A percentile compares a stretch with the other conserved stretches of the same genome.
phyloP scores from a whole-genome alignment of 192 early-diverging fungal species.

The Backusella psychrophila region DNA sequence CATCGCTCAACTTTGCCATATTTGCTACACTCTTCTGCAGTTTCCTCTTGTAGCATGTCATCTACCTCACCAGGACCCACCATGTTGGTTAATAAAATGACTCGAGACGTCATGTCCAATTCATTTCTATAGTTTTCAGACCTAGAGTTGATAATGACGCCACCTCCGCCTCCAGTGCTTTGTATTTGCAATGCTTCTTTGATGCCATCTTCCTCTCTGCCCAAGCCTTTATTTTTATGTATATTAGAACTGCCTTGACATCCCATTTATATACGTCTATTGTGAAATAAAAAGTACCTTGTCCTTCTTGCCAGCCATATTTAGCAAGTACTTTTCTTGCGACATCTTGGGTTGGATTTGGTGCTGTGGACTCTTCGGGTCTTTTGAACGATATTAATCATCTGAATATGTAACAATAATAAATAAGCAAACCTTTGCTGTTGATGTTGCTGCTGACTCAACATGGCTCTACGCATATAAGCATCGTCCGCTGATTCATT shows the following conservation, averaged over 20 bases:
- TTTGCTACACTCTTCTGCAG: slow-evolving; percentile 74
- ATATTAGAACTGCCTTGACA: not conserved
- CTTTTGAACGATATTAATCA: slow-evolving; percentile 4
- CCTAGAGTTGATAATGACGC: slow-evolving; percentile 26
- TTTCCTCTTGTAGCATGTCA: slow-evolving; percentile 69
- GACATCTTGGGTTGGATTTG: slow-evolving; percentile 17
- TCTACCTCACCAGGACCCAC: slow-evolving; percentile 79
- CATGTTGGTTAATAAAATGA: slow-evolving; percentile 74
- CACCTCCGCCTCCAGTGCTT: slow-evolving; percentile 31
- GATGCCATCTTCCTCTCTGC: slow-evolving; percentile 40
- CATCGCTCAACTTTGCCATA: slow-evolving; percentile 72
- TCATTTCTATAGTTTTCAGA: not conserved
- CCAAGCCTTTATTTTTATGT: slow-evolving; percentile 15
- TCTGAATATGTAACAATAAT: not conserved
- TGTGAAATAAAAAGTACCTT: slow-evolving; percentile 18
- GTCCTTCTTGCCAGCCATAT: slow-evolving; percentile 46
- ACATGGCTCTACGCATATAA: slow-evolving; percentile 52
- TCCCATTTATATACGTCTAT: not conserved
- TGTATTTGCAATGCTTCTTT: slow-evolving; percentile 34
- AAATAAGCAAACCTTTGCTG: not conserved
- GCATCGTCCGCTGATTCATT: slow-evolving; percentile 70
- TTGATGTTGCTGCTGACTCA: slow-evolving; percentile 3
- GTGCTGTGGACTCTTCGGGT: not conserved
- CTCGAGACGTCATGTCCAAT: slow-evolving; percentile 9
- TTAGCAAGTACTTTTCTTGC: slow-evolving; percentile 36